These are phyloP conservation scores for Cercospora zeina DNA, from an alignment of 2,329 filamentous ascomycete species.

Conservation along the genomic window DNA sequence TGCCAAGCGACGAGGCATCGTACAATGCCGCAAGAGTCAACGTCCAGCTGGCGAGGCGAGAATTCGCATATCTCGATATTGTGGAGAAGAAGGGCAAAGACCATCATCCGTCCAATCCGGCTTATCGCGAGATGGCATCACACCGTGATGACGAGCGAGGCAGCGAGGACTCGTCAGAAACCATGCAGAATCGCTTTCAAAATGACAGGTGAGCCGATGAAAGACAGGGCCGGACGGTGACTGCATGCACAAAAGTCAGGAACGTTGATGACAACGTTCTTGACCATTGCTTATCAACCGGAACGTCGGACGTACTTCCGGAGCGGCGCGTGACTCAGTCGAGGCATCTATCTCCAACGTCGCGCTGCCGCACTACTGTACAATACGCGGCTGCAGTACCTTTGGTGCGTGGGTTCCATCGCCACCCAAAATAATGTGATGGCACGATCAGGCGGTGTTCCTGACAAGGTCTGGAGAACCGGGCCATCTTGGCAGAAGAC, in stretches of 20 bases:
- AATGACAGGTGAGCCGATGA: conserved; percentile 21
- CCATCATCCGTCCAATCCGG: conserved; percentile 16
- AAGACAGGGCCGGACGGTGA: not conserved
- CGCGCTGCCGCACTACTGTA: not conserved
- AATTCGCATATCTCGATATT: conserved; percentile 68
- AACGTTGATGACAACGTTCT: not conserved
- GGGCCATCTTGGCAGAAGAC: not conserved
- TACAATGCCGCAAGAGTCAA: conserved; percentile 92
- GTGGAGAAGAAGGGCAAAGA: conserved; percentile 40
- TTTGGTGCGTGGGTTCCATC: not conserved
- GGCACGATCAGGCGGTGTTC: conserved; percentile 1
- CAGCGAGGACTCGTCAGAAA: conserved; percentile 26
- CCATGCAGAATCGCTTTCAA: conserved; percentile 18
- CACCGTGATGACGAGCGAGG: conserved; percentile 23
- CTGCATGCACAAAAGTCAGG: too few relatives aligned
- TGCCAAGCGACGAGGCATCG: conserved; percentile 85
- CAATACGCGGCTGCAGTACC: not conserved
- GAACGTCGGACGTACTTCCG: not conserved
- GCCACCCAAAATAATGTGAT: not conserved
- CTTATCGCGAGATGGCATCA: conserved; percentile 16
- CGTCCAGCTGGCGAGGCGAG: conserved; percentile 79
- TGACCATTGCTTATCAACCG: not conserved
- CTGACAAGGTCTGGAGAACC: not conserved
- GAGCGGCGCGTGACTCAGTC: not conserved
- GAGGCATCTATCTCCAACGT: not conserved